Percentiles rank a stretch among this genome's conserved stretches.
Conservation (phyloP, 2,329 filamentous ascomycete species). For the Neofusicoccum cordaticola region DNA sequence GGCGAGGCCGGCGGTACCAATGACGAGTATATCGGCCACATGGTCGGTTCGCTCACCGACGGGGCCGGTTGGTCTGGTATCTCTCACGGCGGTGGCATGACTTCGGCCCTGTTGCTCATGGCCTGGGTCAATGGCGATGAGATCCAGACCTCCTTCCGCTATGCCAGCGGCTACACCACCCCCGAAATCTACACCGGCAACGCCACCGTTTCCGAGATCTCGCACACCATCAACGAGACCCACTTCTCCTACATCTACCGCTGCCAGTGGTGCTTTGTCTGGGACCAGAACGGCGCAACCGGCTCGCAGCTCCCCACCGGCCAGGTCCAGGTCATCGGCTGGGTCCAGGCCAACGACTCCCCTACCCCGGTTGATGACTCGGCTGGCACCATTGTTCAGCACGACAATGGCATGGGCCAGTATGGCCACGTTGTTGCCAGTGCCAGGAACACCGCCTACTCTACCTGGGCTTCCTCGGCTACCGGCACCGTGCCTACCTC, state of each 20-base stretch:
- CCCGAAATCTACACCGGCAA: constrained; percentile 61
- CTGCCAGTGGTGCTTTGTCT: constrained; percentile 52
- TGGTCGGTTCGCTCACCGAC: constrained; percentile 31
- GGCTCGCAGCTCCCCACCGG: constrained; percentile 36
- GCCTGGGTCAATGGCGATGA: constrained; percentile 28
- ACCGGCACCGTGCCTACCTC: constrained; percentile 40
- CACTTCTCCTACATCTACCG: constrained; percentile 64
- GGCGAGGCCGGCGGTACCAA: not conserved
- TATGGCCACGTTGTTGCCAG: constrained; percentile 48
- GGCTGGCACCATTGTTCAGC: constrained; percentile 50
- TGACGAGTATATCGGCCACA: constrained; percentile 37
- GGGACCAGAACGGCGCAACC: constrained; percentile 42
- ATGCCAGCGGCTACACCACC: constrained; percentile 52
- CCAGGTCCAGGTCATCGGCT: constrained; percentile 49
- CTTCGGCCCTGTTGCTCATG: constrained; percentile 33
- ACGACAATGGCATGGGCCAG: constrained; percentile 56
- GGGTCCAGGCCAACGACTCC: constrained; percentile 50
- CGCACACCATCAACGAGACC: constrained; percentile 55
- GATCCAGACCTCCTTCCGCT: constrained; percentile 34
- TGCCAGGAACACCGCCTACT: constrained; percentile 46
- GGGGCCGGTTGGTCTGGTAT: constrained; percentile 37
- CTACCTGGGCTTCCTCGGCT: constrained; percentile 35
- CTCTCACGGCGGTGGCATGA: constrained; percentile 37
- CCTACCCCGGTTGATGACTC: constrained; percentile 41
- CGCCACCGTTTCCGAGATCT: constrained; percentile 61